Conservation (phyloP, 768 basidiomycete genomes). For the Podaxis sp. region DNA sequence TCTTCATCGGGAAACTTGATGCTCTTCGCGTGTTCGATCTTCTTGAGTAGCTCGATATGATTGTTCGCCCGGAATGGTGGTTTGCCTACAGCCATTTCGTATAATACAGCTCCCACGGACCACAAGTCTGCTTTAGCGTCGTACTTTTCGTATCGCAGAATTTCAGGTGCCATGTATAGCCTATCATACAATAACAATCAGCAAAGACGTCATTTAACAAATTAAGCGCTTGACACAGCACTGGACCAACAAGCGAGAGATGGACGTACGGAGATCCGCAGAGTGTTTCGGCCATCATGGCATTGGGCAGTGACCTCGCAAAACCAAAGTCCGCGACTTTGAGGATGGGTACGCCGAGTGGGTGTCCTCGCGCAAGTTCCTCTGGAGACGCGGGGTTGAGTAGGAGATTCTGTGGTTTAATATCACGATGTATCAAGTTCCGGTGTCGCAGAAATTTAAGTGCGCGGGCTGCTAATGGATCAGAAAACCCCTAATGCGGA, state of each 20-base stretch:
- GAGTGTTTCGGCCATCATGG: slow-evolving; percentile 95
- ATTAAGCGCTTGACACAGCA: background rate
- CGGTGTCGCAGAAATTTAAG: slow-evolving; percentile 88
- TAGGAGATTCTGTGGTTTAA: slow-evolving; percentile 97
- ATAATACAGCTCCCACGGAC: slow-evolving; percentile 97
- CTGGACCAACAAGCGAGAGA: background rate
- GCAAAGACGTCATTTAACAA: background rate
- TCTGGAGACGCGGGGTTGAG: slow-evolving; percentile 78
- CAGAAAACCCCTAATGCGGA: background rate
- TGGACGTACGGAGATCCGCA: slow-evolving; percentile 93
- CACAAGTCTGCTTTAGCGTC: slow-evolving; percentile 97
- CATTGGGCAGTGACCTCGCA: slow-evolving; percentile 86
- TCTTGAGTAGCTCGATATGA: slow-evolving; percentile 92
- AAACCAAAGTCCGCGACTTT: slow-evolving; percentile 99
- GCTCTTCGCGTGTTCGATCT: slow-evolving; percentile 88
- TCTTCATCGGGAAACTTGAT: slow-evolving; percentile 96
- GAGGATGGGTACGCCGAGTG: slow-evolving; percentile 88
- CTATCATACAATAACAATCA: slow-evolving; percentile 35
- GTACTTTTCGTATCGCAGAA: slow-evolving; percentile 94
- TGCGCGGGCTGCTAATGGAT: slow-evolving; percentile 67
- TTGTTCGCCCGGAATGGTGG: slow-evolving; percentile 96
- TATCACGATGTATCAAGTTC: slow-evolving; percentile 94
- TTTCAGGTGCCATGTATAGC: slow-evolving; percentile 99
- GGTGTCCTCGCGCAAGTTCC: slow-evolving; percentile 86
- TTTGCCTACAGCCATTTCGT: slow-evolving; percentile 91